Evolutionary conservation across 768 basidiomycete genomes (phyloP), one percentile per base, ranked within the genome.

Genomic region (Dacryopinax spathularia): DNA sequence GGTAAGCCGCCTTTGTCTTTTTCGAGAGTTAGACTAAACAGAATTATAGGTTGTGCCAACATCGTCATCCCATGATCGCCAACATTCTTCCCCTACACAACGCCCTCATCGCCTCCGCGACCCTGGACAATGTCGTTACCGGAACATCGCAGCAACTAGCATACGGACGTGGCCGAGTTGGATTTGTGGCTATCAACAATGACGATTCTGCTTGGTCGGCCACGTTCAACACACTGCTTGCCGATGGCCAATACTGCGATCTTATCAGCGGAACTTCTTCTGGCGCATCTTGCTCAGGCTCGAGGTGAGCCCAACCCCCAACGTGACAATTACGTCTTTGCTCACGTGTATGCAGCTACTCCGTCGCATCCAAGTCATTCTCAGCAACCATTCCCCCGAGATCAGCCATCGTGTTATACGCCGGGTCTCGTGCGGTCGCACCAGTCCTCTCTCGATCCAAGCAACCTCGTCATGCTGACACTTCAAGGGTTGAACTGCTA

Each of bases 141-240:
- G 81, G 83, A 0, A 77, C 77, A 56, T 73, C 78, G 2, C 75
- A 83, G 64, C 85, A 80, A 69, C 84, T 87, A 64, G 86, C 85
- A 0, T 88, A 86, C 67, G 82, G 82, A 4, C 73, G 86, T 67
- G 85, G 82, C 31, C 71, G 81, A 0, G 70, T 73, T 41, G 85
- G 85, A 1, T 85, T 83, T 64, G 81, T 86, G 1, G 84, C 80
- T 0, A 87, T 87, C 68, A 87, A 87, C 70, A 86, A 87, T 65
- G 79, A 72, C 2, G 82, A 84, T 64, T 74, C 75, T 3, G 67
- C 73, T 0, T 87, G 86, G 86, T 80, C 66, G 7, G 62, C 78
- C 0, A 81, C 80, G 0, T 86, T 87, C 70, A 69, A 73, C 18
- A 87, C 85, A 0, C 79, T 81, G 0, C 72, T 87, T 9, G 78